Base-by-base conservation (phyloP, 257 asterid species). In the Buddleja alternifolia region DNA sequence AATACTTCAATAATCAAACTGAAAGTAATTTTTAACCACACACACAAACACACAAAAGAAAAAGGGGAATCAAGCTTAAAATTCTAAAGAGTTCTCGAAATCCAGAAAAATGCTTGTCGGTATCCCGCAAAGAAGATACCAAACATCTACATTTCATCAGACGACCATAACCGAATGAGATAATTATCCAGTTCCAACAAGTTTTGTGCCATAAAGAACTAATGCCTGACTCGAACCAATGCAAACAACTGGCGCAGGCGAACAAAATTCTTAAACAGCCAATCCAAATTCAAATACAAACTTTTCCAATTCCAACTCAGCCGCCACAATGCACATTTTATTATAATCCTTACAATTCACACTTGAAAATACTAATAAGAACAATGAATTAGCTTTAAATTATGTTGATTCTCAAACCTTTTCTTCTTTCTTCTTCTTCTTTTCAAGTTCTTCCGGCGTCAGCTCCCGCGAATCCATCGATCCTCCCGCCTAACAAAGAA, bases 371-470 rank as follows among this genome's bases (percentile, higher is more conserved):
- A 8, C 32, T 4, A 48, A 32, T 10, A n/a, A 11, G 52, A 60
- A 46, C 17, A 20, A 17, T 6, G 23, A 21, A 7, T 60, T 14
- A 3, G 40, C 6, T 12, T 16, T 10, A 19, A 45, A 36, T 4
- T 29, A 39, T 1, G 20, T 0, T 9, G 24, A 24, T 9, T 53
- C 53, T 17, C 61, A 39, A 51, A 93, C 99, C 96, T 93, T 93
- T 59, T 90, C 99, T 57, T 93, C 97, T 66, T 87, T 94, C 86
- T 87, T 93, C 95, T 82, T 87, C 86, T 93, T 91, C 90, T 83
- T 88, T 15, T 91, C 97, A 4, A 87, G 81, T 55, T 83, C 97
- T 69, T 85, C 95, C 0, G 90, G 88, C 40, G 97, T 90, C 58
- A 84, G 76, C 29, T 58, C 82, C 8, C 68, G 79, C 40, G 76